Percentiles rank a stretch among this genome's conserved stretches.
These are phyloP conservation scores for Kazachstania kunashirensis DNA, from an alignment of 805 yeast genomes.

Conservation along the genomic window DNA sequence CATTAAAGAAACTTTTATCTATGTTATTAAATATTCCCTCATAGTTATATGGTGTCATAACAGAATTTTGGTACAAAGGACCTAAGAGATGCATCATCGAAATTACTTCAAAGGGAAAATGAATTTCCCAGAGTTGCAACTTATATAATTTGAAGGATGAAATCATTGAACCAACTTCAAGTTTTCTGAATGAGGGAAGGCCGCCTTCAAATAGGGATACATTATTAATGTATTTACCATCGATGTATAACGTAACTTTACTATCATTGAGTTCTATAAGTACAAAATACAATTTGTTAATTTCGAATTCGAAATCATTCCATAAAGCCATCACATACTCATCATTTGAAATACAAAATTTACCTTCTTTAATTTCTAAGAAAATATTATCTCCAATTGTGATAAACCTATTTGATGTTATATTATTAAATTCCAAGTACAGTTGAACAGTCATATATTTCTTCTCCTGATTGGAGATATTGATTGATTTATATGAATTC, in stretches of 20 bases:
- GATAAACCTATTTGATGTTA: slow-evolving; percentile 23
- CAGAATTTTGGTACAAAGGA: background rate
- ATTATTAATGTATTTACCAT: slow-evolving; percentile 16
- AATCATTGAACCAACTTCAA: slow-evolving; percentile 29
- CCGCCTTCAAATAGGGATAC: slow-evolving; percentile 14
- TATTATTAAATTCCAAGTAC: slow-evolving; percentile 25
- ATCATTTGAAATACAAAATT: slow-evolving; percentile 23
- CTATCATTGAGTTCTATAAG: slow-evolving; percentile 9
- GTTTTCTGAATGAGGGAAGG: slow-evolving; percentile 5
- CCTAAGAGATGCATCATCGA: slow-evolving; percentile 3
- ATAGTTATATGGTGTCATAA: slow-evolving; percentile 1
- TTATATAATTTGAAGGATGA: slow-evolving; percentile 23
- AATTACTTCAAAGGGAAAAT: slow-evolving; percentile 2
- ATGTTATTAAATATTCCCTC: background rate
- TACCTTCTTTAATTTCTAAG: slow-evolving; percentile 24
- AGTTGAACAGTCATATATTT: slow-evolving; percentile 20
- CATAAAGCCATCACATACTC: slow-evolving; percentile 23
- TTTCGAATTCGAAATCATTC: slow-evolving; percentile 21
- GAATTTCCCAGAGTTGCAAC: slow-evolving; percentile 10
- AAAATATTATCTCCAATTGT: slow-evolving; percentile 19
- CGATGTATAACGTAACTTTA: slow-evolving; percentile 15
- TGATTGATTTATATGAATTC: slow-evolving; percentile 18
- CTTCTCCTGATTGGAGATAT: background rate
- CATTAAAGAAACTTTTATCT: slow-evolving; percentile 3
- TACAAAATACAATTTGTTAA: slow-evolving; percentile 14